A percentile compares a stretch with the other conserved stretches of the same genome.
Evolutionary conservation across 805 yeast genomes (phyloP).

Genomic region (Sungouiella thailandica): DNA sequence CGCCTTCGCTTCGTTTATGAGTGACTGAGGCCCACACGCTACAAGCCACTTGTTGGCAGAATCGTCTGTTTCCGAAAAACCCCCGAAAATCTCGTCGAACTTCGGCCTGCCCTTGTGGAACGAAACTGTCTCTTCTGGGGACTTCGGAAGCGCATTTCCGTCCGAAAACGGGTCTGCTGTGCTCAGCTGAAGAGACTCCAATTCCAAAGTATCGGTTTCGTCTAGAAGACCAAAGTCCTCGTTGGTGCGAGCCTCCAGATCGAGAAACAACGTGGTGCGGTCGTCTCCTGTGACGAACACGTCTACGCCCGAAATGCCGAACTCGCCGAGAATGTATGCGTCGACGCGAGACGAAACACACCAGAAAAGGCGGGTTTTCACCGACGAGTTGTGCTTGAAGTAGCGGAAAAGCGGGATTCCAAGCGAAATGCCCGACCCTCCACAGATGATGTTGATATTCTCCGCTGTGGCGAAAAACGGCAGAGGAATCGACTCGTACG

Average conservation of each 20-base stretch:
- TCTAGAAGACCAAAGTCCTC: constrained; percentile 19
- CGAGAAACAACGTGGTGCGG: neutral
- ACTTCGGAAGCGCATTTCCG: constrained; percentile 8
- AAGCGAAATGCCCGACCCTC: constrained; percentile 71
- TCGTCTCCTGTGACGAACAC: constrained; percentile 10
- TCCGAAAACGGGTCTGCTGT: constrained; percentile 13
- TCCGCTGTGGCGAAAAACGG: constrained; percentile 46
- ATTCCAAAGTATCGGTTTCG: constrained; percentile 11
- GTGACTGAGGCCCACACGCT: constrained; percentile 52
- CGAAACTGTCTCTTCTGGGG: no score
- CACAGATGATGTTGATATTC: constrained; percentile 52
- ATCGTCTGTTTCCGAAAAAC: constrained; percentile 24
- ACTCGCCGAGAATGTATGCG: constrained; percentile 39
- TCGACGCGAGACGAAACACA: constrained; percentile 44
- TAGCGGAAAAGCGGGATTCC: constrained; percentile 50
- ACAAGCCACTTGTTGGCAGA: constrained; percentile 45
- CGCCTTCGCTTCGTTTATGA: constrained; percentile 35
- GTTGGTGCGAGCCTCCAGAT: constrained; percentile 7
- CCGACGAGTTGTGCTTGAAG: constrained; percentile 19
- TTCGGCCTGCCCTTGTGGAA: constrained; percentile 41
- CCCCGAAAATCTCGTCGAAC: constrained; percentile 26
- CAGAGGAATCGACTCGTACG: constrained; percentile 41
- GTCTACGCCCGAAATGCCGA: constrained; percentile 11
- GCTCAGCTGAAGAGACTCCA: constrained; percentile 11
- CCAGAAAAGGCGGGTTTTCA: constrained; percentile 48